Percentiles rank a stretch among this genome's conserved stretches.
Evolutionary conservation across 2,329 filamentous ascomycete genomes (phyloP).

Genomic region (Ophiostoma angusticollis): DNA sequence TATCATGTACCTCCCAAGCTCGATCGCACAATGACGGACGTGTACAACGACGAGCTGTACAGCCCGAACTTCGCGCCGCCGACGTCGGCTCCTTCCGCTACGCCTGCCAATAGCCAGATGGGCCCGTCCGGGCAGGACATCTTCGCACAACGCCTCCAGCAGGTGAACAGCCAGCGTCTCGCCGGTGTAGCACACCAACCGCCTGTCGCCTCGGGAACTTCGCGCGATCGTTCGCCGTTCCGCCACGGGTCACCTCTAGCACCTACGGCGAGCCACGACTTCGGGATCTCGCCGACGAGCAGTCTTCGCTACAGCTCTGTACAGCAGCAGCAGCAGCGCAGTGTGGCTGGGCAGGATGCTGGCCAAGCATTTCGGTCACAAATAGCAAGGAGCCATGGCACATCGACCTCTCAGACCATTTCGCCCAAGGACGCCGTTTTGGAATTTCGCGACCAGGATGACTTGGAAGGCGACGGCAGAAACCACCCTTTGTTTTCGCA

Average conservation of each 20-base stretch:
- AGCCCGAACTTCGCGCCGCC: conserved; percentile 54
- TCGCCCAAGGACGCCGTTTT: conserved; percentile 86
- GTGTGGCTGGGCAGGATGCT: conserved; percentile 33
- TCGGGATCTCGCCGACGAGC: conserved; percentile 21
- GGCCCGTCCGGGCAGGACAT: conserved; percentile 44
- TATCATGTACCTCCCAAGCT: conserved; percentile 56
- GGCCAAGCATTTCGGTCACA: conserved; percentile 28
- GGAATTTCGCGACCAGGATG: conserved; percentile 67
- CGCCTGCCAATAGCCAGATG: conserved; percentile 24
- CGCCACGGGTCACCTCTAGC: conserved; percentile 55
- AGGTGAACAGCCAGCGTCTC: conserved; percentile 62
- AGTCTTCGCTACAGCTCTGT: conserved; percentile 16
- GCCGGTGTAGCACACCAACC: conserved; percentile 37
- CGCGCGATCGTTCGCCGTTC: conserved; percentile 70
- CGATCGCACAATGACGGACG: conserved; percentile 73
- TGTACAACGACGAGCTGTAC: conserved; percentile 75
- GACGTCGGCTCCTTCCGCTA: conserved; percentile 37
- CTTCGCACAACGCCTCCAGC: conserved; percentile 64
- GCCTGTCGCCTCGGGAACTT: conserved; percentile 28
- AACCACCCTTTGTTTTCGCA: conserved; percentile 56
- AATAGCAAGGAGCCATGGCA: conserved; percentile 27
- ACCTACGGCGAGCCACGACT: conserved; percentile 32
- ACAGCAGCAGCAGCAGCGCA: conserved; percentile 42
- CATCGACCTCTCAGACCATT: conserved; percentile 63
- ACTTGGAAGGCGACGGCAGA: conserved; percentile 34